These are phyloP conservation scores for Apiospora pterosperma DNA, from an alignment of 2,329 filamentous ascomycete genomes.

Conservation along the genomic window DNA sequence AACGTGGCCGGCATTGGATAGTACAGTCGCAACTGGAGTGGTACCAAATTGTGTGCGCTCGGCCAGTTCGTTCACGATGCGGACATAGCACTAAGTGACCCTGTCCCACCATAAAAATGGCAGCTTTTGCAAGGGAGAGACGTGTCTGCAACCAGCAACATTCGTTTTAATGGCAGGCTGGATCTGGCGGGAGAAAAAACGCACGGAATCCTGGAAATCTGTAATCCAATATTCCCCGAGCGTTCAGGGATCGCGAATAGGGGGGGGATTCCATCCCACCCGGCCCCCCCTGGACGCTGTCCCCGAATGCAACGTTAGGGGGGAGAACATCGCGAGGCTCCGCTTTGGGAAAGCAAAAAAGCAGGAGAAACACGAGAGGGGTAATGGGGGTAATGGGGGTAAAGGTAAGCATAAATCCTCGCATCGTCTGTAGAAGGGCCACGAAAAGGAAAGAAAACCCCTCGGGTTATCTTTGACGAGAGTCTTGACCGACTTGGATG, in stretches of 20 bases:
- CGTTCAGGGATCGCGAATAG: neutral
- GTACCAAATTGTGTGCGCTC: neutral
- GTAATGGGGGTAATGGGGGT: neutral
- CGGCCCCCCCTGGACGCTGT: neutral
- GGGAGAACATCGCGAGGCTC: neutral
- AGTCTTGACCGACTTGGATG: neutral
- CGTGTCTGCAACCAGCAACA: neutral
- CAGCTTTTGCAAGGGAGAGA: neutral
- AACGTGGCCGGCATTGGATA: neutral
- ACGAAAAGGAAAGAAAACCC: neutral
- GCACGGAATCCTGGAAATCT: neutral
- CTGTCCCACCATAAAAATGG: neutral
- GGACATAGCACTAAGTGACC: neutral
- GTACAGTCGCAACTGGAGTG: neutral
- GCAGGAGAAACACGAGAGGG: neutral
- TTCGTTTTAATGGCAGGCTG: neutral
- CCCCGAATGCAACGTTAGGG: neutral
- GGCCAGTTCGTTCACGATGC: neutral
- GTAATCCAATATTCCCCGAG: neutral
- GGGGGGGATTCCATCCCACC: neutral
- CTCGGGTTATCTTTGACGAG: neutral
- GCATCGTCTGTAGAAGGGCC: neutral
- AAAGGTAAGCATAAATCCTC: neutral
- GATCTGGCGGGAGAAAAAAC: neutral
- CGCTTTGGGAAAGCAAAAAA: neutral